These are phyloP conservation scores for Pyricularia pennisetigena DNA, from an alignment of 2,329 filamentous ascomycete species.

Conservation along the genomic window DNA sequence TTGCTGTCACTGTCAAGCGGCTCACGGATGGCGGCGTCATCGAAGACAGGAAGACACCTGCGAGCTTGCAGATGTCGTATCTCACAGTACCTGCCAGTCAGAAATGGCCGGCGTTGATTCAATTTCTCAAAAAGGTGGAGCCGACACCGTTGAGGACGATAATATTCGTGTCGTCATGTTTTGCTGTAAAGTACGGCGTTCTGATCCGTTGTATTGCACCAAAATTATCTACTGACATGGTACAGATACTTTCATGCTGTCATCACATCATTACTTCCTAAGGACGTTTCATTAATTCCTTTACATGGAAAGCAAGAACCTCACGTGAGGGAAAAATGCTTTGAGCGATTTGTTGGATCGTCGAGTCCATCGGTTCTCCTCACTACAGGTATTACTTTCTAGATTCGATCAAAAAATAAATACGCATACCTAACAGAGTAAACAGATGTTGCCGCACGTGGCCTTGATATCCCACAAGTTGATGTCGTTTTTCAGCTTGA, in stretches of 20 bases:
- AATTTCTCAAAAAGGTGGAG: conserved; percentile 60
- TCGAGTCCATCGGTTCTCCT: conserved; percentile 71
- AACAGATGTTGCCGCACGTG: conserved; percentile 71
- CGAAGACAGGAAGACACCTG: conserved; percentile 81
- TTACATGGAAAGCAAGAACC: conserved; percentile 88
- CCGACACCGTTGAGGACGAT: conserved; percentile 76
- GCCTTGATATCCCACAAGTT: conserved; percentile 84
- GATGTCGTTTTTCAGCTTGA: conserved; percentile 89
- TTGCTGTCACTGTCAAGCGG: conserved; percentile 84
- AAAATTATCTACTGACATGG: not conserved
- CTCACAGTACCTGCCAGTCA: conserved; percentile 64
- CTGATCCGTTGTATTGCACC: not conserved
- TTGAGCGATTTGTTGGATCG: conserved; percentile 66
- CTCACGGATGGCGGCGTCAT: conserved; percentile 48
- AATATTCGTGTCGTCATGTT: conserved; percentile 87
- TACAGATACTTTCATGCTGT: conserved; percentile 56
- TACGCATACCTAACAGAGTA: conserved; percentile 33
- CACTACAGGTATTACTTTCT: conserved; percentile 32
- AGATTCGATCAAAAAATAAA: too few species aligned
- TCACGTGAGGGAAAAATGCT: conserved; percentile 82
- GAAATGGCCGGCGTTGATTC: conserved; percentile 66
- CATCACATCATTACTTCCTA: conserved; percentile 61
- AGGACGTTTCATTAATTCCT: conserved; percentile 60
- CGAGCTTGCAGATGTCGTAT: conserved; percentile 88
- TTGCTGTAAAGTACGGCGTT: conserved; percentile 72